Conservation (phyloP, 805 yeast genomes). For the Candida montana region DNA sequence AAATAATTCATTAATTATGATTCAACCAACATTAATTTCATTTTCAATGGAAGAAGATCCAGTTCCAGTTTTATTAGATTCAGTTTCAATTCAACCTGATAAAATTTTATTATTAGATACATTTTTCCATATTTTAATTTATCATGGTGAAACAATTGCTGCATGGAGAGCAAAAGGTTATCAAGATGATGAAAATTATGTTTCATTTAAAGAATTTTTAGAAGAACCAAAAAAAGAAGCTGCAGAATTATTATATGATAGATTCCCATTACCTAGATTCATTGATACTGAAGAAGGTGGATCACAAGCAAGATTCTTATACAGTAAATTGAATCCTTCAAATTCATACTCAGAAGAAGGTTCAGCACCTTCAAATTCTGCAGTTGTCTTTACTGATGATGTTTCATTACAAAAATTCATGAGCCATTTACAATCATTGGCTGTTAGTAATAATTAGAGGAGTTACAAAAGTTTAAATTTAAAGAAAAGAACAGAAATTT, state of each 20-base stretch:
- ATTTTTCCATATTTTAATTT: slow-evolving; percentile 92
- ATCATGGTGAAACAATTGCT: slow-evolving; percentile 92
- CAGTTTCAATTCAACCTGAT: slow-evolving; percentile 86
- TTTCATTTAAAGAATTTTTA: slow-evolving; percentile 77
- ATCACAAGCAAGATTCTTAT: slow-evolving; percentile 94
- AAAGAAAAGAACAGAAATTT: not conserved
- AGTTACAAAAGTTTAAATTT: not conserved
- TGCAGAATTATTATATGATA: slow-evolving; percentile 80
- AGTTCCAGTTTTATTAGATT: slow-evolving; percentile 86
- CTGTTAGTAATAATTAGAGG: slow-evolving; percentile 41
- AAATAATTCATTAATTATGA: slow-evolving; percentile 90
- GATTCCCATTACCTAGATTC: slow-evolving; percentile 97
- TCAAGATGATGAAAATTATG: slow-evolving; percentile 87
- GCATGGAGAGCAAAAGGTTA: slow-evolving; percentile 95
- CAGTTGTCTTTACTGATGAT: slow-evolving; percentile 94
- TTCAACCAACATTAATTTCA: slow-evolving; percentile 92
- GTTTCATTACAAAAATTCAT: slow-evolving; percentile 92
- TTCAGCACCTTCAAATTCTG: slow-evolving; percentile 44
- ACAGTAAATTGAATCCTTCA: slow-evolving; percentile 92
- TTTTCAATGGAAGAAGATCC: slow-evolving; percentile 83
- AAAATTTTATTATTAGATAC: slow-evolving; percentile 86
- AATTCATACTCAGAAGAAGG: slow-evolving; percentile 61
- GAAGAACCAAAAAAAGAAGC: slow-evolving; percentile 92
- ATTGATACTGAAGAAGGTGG: slow-evolving; percentile 98
- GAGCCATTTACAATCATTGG: slow-evolving; percentile 88